These are phyloP conservation scores for Tetragonia tetragonoides DNA, from an alignment of 148 eudicot species.

Conservation along the genomic window DNA sequence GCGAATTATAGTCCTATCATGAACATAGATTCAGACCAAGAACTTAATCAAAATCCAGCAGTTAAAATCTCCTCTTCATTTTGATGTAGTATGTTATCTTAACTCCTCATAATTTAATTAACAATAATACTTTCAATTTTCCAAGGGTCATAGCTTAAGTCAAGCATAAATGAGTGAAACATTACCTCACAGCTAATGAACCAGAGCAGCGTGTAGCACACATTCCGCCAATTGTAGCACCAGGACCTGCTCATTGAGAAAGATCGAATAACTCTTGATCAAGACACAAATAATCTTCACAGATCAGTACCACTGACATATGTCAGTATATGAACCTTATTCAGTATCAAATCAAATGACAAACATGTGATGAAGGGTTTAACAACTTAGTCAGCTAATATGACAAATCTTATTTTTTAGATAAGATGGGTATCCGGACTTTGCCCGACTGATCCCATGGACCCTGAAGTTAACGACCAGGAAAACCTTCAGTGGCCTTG, in stretches of 20 bases:
- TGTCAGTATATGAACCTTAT: background rate
- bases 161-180: background rate
- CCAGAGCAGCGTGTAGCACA: conserved; percentile 99
- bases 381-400: background rate
- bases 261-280: conserved; percentile 3
- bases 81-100: too few species aligned
- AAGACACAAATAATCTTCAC: background rate
- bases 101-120: too few species aligned
- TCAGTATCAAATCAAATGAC: conserved; percentile 1
- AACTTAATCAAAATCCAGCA: background rate
- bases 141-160: background rate
- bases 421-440: too few species aligned
- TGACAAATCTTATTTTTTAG: too few species aligned
- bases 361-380: background rate
- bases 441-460: too few species aligned
- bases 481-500: too few species aligned
- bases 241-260: conserved; percentile 66
- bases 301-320: background rate
- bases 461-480: too few species aligned
- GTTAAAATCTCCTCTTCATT: background rate
- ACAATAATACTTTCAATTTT: background rate
- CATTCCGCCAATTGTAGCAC: conserved; percentile 99
- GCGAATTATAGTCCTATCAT: too few species aligned
- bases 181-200: conserved; percentile 94
- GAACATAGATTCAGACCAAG: too few species aligned